Evolutionary conservation across 2,329 filamentous ascomycete genomes (phyloP), one percentile per base, ranked within the genome.

Genomic region (Waltergamsia citrina): DNA sequence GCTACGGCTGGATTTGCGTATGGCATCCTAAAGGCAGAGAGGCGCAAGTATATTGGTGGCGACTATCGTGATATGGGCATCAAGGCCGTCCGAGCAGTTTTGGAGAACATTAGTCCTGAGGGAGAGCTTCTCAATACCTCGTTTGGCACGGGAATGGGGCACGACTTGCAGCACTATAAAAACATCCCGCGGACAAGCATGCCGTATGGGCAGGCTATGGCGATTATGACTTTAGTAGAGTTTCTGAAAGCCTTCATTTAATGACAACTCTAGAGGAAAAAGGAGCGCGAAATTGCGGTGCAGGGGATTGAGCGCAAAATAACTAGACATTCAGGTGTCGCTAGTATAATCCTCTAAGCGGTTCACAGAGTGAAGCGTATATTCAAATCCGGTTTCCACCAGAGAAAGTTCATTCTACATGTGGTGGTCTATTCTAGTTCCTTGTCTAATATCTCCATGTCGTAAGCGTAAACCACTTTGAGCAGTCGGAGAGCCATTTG

Each of bases 161-260:
- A 74, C 42, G 69, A 71, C 37, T 53, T 87, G 49, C 73, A 87
- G 57, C 81, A 85, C 53, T 88, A 90, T 50, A 80, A 81, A 54
- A 72, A 84, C 41, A 87, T 90, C 38, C 69, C 77, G 2, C 58
- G 79, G 40, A 90, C 84, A 3, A 81, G 78, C 45, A 90, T 88
- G 84, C 84, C 83, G 6, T 88, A 88, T 46, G 84, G 84, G 0
- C 84, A 88, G 53, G 81, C 82, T 1, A 87, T 88, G 83, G 83
- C 81, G 1, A 85, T 87, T 41, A 86, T 88, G 78, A 78, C 81
- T 1, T 53, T 88, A 42, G 81, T 81, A 0, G 84, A 90, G 57
- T 83, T 81, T 24, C 27, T 41, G 33, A 29, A 36, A 11, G 34
- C 34, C 4, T 41, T 28, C 19, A 29, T 35, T n/a, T 41, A 24